Base-by-base conservation (phyloP, 768 basidiomycete genomes). In the Hypholoma fasciculare region DNA sequence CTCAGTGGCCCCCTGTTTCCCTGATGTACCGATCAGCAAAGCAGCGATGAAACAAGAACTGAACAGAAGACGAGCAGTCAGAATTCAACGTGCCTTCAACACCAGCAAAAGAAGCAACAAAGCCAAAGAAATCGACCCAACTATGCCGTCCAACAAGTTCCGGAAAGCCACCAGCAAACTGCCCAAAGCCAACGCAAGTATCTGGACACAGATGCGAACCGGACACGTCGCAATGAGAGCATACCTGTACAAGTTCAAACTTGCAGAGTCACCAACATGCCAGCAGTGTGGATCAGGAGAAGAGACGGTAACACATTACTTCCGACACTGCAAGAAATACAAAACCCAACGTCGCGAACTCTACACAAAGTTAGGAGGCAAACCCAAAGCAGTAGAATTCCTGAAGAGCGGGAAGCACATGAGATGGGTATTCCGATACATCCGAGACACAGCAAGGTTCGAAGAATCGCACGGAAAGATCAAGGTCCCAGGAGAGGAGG, bases 261-360 rank as follows among this genome's bases (percentile, higher is more conserved):
- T 59, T 30, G 57, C 46, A 0, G 69, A 73, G 27, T 62, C 63
- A 0, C 67, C 72, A 12, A 37, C 43, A 4, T 78, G 75, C 61
- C 52, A 61, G 2, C 43, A 52, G 7, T 76, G 76, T 62, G 23
- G 49, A 0, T 7, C 44, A 0, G 36, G n/a, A 1, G 30, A 46
- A 7, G 75, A 77, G 52, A 72, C 71, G 8, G 59, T 72, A 0
- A 36, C 51, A 1, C 75, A 76, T 54, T 75, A 56, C 55, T 57
- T 76, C 4, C 49, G 69, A 17, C 13, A 61, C 8, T 77, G 74
- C 68, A 58, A 50, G 48, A 59, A 52, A n/a, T 69, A 70, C 51
- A 23, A 49, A 26, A 19, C 38, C 27, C 58, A 63, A 23, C 30
- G 30, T n/a, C n/a, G 36, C 19, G 49, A 51, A 20, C 16, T 36